A percentile compares a stretch with the other conserved stretches of the same genome.
These are phyloP conservation scores for Cladosporium cucumerinum DNA, from an alignment of 2,329 filamentous ascomycete genomes.

Conservation along the genomic window DNA sequence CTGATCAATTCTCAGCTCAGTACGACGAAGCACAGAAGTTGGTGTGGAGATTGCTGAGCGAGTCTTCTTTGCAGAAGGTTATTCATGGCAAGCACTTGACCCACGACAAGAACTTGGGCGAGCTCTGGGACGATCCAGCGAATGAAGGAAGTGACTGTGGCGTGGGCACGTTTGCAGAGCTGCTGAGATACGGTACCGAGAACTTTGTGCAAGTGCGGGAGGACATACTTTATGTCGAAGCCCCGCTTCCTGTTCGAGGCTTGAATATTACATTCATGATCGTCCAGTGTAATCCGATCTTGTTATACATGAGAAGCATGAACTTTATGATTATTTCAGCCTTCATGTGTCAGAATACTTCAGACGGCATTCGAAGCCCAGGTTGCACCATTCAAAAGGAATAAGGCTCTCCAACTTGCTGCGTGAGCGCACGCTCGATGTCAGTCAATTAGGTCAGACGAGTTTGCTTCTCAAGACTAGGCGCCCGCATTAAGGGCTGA, in stretches of 20 bases:
- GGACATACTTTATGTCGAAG: slow-evolving; percentile 15
- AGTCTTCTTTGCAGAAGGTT: slow-evolving; percentile 30
- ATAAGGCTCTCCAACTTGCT: no score
- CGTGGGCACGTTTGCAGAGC: slow-evolving; percentile 32
- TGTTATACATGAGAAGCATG: background rate
- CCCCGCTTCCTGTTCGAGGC: background rate
- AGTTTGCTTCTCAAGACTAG: no score
- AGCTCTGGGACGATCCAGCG: slow-evolving; percentile 30
- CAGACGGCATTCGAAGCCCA: no score
- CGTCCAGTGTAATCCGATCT: background rate
- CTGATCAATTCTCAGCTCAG: background rate
- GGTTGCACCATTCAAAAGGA: no score
- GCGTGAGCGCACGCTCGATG: no score
- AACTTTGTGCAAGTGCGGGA: slow-evolving; percentile 30
- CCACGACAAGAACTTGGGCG: slow-evolving; percentile 23
- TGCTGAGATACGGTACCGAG: slow-evolving; percentile 32
- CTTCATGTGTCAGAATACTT: no score
- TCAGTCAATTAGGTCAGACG: no score
- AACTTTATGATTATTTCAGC: no score
- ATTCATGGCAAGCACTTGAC: slow-evolving; percentile 32
- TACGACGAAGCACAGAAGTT: slow-evolving; percentile 17
- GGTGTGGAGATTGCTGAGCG: slow-evolving; percentile 27
- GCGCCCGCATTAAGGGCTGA: no score
- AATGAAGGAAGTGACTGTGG: slow-evolving; percentile 27
- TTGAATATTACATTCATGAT: background rate